A percentile compares a stretch with the other conserved stretches of the same genome.
Conservation (phyloP, 2,329 filamentous ascomycete species). For the Sclerotinia borealis region DNA sequence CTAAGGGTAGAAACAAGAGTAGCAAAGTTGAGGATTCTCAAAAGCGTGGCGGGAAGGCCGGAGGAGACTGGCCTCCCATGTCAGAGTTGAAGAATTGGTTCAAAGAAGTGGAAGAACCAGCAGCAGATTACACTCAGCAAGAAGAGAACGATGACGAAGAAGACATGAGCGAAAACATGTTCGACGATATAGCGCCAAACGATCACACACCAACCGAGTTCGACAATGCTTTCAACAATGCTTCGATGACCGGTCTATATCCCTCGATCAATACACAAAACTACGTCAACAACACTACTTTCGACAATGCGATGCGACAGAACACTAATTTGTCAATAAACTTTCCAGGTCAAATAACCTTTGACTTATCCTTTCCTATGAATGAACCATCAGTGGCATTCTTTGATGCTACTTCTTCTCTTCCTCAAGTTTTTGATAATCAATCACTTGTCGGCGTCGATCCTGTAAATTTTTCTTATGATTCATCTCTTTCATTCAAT, state of each 20-base stretch:
- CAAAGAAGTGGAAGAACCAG: constrained; percentile 41
- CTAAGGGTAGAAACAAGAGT: constrained; percentile 38
- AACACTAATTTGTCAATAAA: constrained; percentile 25
- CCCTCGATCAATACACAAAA: constrained; percentile 14
- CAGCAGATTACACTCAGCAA: constrained; percentile 29
- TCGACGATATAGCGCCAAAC: constrained; percentile 19
- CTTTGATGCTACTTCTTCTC: constrained; percentile 19
- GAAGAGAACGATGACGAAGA: constrained; percentile 36
- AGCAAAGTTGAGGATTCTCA: constrained; percentile 35
- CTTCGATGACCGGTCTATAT: constrained; percentile 16
- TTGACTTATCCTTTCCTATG: constrained; percentile 17
- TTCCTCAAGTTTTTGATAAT: constrained; percentile 20
- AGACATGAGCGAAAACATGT: constrained; percentile 30
- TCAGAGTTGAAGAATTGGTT: constrained; percentile 54
- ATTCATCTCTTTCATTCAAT: constrained; percentile 10
- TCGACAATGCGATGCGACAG: constrained; percentile 19
- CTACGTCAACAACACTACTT: constrained; percentile 17
- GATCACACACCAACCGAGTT: constrained; percentile 24
- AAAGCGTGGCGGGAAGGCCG: constrained; percentile 49
- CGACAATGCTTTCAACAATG: constrained; percentile 10
- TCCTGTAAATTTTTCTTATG: constrained; percentile 20
- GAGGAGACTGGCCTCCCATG: constrained; percentile 52
- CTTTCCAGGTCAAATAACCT: constrained; percentile 20
- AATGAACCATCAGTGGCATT: constrained; percentile 22
- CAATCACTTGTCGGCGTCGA: constrained; percentile 18